These are phyloP conservation scores for Porcisia deanei DNA, from an alignment of 208 protist species.

Conservation along the genomic window DNA sequence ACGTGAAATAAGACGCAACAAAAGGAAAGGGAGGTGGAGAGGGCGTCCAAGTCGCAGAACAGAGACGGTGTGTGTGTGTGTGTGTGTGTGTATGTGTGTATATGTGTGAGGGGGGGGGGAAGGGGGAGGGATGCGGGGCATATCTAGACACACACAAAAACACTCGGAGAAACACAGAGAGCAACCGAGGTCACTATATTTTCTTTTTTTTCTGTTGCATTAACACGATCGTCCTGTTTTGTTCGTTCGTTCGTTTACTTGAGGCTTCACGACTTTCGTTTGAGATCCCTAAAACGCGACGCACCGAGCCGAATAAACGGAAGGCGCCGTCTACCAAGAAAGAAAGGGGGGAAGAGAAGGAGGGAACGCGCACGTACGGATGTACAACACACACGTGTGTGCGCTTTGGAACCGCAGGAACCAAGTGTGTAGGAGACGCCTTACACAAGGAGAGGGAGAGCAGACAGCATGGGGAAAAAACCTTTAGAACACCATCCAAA, in stretches of 20 bases:
- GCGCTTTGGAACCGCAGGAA: too few relatives aligned
- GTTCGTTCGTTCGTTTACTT: not conserved
- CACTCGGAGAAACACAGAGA: not conserved
- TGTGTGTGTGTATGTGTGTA: too few relatives aligned
- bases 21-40: not conserved
- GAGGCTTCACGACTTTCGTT: not conserved
- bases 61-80: too few relatives aligned
- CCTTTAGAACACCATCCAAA: not conserved
- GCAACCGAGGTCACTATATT: not conserved
- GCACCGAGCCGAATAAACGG: constrained; percentile 15
- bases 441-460: not conserved
- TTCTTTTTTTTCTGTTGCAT: not conserved
- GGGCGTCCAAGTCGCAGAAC: not conserved
- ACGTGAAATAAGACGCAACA: not conserved
- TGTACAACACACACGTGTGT: too few relatives aligned
- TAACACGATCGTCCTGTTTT: not conserved
- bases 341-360: not conserved
- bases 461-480: not conserved
- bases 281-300: not conserved
- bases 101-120: not conserved
- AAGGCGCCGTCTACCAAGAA: not conserved
- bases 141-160: not conserved
- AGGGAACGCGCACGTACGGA: too few relatives aligned
- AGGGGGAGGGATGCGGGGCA: not conserved
- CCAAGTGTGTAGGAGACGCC: not conserved